Percentiles rank a stretch among this genome's conserved stretches.
phyloP scores from a whole-genome alignment of 306 rosid genomes.

The Senna tora region DNA sequence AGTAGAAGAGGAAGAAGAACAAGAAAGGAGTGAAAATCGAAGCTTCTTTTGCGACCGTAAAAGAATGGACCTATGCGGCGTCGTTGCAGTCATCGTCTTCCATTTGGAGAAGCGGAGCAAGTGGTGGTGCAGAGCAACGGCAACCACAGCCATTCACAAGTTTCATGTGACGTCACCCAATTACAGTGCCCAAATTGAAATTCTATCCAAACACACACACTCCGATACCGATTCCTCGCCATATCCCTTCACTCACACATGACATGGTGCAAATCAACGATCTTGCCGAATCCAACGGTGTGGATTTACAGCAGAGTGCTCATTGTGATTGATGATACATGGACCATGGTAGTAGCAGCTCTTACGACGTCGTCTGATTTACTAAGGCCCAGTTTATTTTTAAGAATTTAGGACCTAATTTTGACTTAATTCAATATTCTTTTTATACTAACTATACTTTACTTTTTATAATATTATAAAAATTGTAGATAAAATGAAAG shows the following conservation, averaged over 20 bases:
- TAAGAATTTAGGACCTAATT: no score
- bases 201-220: conserved; percentile 35
- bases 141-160: conserved; percentile 63
- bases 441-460: no score
- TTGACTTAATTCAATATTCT: no score
- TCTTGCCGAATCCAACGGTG: conserved; percentile 17
- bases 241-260: conserved; percentile 24
- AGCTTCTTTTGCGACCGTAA: conserved; percentile 36
- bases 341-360: no score
- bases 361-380: conserved; percentile 26
- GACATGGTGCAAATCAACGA: neutral
- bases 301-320: conserved; percentile 31
- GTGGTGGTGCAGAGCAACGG: conserved; percentile 56
- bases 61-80: conserved; percentile 34
- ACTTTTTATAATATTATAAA: no score
- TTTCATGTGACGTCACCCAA: conserved; percentile 22
- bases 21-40: conserved; percentile 45
- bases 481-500: no score
- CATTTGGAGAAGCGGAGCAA: conserved; percentile 56
- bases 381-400: no score
- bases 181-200: neutral
- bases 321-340: no score
- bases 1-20: conserved; percentile 59
- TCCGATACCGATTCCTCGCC: neutral
- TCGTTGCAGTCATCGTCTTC: conserved; percentile 35